Conservation (phyloP, 306 rosid genomes). For the Glycine soja region DNA sequence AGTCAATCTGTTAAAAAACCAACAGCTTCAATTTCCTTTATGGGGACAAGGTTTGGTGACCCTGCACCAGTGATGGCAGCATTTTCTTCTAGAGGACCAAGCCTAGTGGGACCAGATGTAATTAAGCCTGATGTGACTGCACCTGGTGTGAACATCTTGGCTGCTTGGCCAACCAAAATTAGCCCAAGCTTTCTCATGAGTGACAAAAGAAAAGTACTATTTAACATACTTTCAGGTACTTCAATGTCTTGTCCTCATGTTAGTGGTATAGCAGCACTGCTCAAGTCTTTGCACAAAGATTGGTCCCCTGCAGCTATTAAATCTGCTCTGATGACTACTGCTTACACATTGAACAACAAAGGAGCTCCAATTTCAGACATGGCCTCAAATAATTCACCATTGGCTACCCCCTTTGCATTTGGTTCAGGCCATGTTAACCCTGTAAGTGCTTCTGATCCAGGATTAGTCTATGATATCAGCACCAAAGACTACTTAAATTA, state of each 20-base stretch:
- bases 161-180: constrained; percentile 70
- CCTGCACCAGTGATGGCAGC: constrained; percentile 72
- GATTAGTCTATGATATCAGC: constrained; percentile 66
- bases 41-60: constrained; percentile 64
- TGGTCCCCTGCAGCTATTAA: constrained; percentile 82
- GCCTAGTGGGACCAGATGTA: constrained; percentile 48
- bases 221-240: constrained; percentile 76
- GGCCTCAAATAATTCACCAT: constrained; percentile 40
- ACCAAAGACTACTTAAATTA: constrained; percentile 62
- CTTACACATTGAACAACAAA: constrained; percentile 61
- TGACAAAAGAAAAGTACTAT: constrained; percentile 64
- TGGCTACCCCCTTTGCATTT: constrained; percentile 67
- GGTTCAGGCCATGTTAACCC: constrained; percentile 83
- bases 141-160: constrained; percentile 78
- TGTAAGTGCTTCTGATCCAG: constrained; percentile 74
- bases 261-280: constrained; percentile 70
- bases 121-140: constrained; percentile 53
- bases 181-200: constrained; percentile 57
- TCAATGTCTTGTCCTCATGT: constrained; percentile 91
- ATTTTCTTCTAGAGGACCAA: constrained; percentile 83
- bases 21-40: constrained; percentile 59
- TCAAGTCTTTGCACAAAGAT: constrained; percentile 59
- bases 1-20: constrained; percentile 37
- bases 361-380: constrained; percentile 56
- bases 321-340: constrained; percentile 81